phyloP scores from a whole-genome alignment of 2,329 filamentous ascomycete species.

The Diaporthe vaccinii region DNA sequence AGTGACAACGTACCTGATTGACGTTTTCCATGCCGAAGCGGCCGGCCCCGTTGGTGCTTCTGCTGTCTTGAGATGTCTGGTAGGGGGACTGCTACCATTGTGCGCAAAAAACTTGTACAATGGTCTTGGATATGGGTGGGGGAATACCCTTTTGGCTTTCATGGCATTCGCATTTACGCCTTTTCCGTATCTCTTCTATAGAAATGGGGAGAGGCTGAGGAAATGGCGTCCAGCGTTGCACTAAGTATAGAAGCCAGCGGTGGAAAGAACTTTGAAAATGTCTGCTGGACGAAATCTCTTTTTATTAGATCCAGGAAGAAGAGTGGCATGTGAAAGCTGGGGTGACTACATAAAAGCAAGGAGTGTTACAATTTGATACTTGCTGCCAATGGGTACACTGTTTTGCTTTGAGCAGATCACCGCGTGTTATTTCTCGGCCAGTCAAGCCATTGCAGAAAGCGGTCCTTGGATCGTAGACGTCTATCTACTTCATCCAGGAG shows the following conservation, averaged over 20 bases:
- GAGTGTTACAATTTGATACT: neutral
- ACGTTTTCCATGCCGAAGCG: conserved; percentile 22
- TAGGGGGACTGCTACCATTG: conserved; percentile 26
- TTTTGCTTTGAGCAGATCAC: neutral
- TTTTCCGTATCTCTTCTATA: conserved; percentile 20
- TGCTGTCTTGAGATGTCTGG: conserved; percentile 24
- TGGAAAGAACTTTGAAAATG: neutral
- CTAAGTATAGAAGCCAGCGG: neutral
- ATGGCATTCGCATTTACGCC: conserved; percentile 18
- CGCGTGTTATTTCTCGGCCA: neutral
- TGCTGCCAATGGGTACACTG: neutral
- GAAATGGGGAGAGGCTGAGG: conserved; percentile 21
- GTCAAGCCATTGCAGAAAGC: neutral
- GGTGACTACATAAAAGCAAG: neutral
- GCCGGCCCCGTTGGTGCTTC: conserved; percentile 33
- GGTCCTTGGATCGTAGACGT: neutral
- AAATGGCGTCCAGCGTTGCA: neutral
- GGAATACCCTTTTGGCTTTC: conserved; percentile 24
- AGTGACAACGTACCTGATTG: conserved; percentile 15
- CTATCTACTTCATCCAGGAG: neutral
- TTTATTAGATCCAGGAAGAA: neutral
- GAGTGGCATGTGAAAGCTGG: too few species aligned
- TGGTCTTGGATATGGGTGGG: conserved; percentile 10
- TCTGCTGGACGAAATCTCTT: neutral
- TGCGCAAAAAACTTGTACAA: conserved; percentile 12